Percentiles rank a stretch among this genome's conserved stretches.
phyloP scores from a whole-genome alignment of 2,329 filamentous ascomycete species.

The Shiraia sp. region DNA sequence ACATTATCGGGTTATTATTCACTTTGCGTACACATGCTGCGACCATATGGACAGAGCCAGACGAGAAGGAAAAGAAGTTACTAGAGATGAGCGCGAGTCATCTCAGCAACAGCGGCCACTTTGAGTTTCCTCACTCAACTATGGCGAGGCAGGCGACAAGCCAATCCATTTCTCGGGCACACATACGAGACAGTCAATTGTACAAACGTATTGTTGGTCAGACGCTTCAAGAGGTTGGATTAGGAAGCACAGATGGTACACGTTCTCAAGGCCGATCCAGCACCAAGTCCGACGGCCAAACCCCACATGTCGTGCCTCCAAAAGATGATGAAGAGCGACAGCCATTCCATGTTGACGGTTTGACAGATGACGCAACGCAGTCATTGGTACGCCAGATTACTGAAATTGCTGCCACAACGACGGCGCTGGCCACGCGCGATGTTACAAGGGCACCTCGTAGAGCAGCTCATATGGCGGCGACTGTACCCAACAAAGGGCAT shows the following conservation, averaged over 20 bases:
- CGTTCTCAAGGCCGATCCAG: constrained; percentile 41
- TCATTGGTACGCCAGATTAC: constrained; percentile 83
- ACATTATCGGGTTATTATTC: constrained; percentile 92
- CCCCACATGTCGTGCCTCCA: constrained; percentile 42
- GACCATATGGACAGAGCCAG: constrained; percentile 88
- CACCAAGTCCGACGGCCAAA: constrained; percentile 31
- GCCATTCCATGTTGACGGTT: constrained; percentile 62
- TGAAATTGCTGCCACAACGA: constrained; percentile 91
- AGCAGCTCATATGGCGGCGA: constrained; percentile 49
- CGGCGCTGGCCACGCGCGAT: constrained; percentile 83
- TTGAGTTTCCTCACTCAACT: constrained; percentile 35
- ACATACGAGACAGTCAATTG: constrained; percentile 83
- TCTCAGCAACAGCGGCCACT: constrained; percentile 34
- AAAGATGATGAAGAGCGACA: constrained; percentile 44
- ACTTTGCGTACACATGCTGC: constrained; percentile 94
- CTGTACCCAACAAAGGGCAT: constrained; percentile 40
- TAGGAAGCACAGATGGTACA: constrained; percentile 60
- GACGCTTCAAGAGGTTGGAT: constrained; percentile 80
- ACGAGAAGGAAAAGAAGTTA: constrained; percentile 52
- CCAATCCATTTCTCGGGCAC: constrained; percentile 44
- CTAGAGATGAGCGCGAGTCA: constrained; percentile 44
- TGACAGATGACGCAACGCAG: constrained; percentile 82
- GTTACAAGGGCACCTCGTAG: constrained; percentile 60
- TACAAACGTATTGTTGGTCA: constrained; percentile 94
- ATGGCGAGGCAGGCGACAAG: constrained; percentile 36